These are phyloP conservation scores for Ophiostoma australiae DNA, from an alignment of 2,329 filamentous ascomycete genomes.

Conservation along the genomic window DNA sequence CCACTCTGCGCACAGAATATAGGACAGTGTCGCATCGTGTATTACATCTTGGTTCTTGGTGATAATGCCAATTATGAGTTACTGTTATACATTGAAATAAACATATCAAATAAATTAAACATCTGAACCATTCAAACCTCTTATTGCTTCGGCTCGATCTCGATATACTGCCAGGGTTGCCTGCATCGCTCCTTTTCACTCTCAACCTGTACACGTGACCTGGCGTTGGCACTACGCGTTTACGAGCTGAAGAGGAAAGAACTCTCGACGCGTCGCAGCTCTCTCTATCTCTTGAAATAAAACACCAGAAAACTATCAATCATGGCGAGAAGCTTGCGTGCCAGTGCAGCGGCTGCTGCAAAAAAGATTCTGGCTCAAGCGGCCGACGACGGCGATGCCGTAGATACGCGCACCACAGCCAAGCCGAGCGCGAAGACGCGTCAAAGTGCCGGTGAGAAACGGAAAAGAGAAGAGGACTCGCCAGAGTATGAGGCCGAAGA, in stretches of 20 bases:
- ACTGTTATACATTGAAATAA: not conserved
- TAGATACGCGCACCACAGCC: not conserved
- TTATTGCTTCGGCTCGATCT: not conserved
- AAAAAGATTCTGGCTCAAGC: constrained; percentile 19
- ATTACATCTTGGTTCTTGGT: not conserved
- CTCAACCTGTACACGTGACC: constrained; percentile 18
- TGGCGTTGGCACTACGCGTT: constrained; percentile 19
- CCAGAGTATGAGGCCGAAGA: constrained; percentile 11
- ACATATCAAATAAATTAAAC: not conserved
- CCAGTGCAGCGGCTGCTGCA: constrained; percentile 24
- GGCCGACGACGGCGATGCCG: constrained; percentile 9
- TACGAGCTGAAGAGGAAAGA: constrained; percentile 2
- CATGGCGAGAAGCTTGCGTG: constrained; percentile 21
- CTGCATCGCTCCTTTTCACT: not conserved
- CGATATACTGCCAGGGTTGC: not conserved
- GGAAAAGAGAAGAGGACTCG: constrained; percentile 11
- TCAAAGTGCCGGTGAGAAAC: not conserved
- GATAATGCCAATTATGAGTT: not conserved
- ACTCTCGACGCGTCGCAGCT: not conserved
- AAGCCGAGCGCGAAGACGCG: constrained; percentile 10
- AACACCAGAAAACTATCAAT: not conserved
- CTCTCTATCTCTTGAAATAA: not conserved
- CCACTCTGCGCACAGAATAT: not conserved
- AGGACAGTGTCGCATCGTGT: not conserved
- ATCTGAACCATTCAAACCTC: not conserved